Evolutionary conservation across 2,329 filamentous ascomycete species (phyloP), one percentile per base, ranked within the genome.

Genomic region (Botrytis fabae): DNA sequence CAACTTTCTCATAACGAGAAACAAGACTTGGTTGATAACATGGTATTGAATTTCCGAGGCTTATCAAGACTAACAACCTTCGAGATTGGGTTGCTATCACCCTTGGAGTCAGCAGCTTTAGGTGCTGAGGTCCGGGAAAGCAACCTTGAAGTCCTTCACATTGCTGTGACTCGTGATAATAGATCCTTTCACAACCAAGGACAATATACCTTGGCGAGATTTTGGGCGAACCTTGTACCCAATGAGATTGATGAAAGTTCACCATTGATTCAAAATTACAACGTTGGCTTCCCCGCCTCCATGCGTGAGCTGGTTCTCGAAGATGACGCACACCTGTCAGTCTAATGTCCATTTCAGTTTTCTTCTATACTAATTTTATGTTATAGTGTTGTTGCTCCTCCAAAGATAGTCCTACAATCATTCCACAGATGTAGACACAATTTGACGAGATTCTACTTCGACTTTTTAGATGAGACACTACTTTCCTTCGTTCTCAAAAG

Each of bases 21-120:
- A 44, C 68, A 61, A 57, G 44, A n/a, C 46, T 25, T 48, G 28
- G 61, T 69, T 12, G 35, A 70, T 38, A 42, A 57, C 25, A 51
- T 63, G 64, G 71, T 73, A 14, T 54, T 73, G 25, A 51, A 73
- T 38, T 73, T 73, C n/a, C 28, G 42, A 57, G 71, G 71, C 35
- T 70, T 73, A 42, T 69, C 64, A 44, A 73, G 65, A 28, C 35
- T 73, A 16, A 66, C 42, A 51, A 44, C 44, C 14, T 73, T 73
- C 59, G 71, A 73, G n/a, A 73, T 73, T 28, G 71, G 71, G 22
- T 28, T 73, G 32, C 42, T 73, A 40, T 73, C 71, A 51, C 71
- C 71, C 44, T 28, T 73, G 57, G 71, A 73, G 57, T 73, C 71
- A 22, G 54, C 71, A 44, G 71, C 71, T 28, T 38, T 73, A n/a